A percentile compares a stretch with the other conserved stretches of the same genome.
Evolutionary conservation across 106 monocot genomes (phyloP).

Genomic region (Dendrobium huoshanense): DNA sequence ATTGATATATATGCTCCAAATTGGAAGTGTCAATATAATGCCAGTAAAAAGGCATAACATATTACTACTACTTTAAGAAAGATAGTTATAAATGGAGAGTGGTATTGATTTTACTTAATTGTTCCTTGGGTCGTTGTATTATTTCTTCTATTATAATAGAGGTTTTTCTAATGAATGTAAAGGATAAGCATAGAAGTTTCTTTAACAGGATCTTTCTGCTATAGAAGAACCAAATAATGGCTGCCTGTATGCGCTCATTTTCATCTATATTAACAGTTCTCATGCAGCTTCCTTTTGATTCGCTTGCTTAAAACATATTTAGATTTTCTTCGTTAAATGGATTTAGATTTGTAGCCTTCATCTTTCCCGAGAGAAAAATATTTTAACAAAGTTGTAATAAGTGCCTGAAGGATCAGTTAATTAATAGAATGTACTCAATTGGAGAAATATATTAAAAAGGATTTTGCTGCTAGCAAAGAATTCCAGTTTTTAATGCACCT

Average conservation of each 20-base stretch:
- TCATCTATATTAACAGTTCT: background rate
- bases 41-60: too few relatives aligned
- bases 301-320: background rate
- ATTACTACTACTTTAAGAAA: too few relatives aligned
- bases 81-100: too few relatives aligned
- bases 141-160: background rate
- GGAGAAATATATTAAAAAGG: background rate
- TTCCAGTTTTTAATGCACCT: constrained; percentile 39
- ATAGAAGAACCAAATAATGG: background rate
- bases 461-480: background rate
- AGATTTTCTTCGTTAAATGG: background rate
- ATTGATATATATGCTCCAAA: too few relatives aligned
- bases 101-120: too few relatives aligned
- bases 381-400: background rate
- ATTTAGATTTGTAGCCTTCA: background rate
- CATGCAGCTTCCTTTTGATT: background rate
- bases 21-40: too few relatives aligned
- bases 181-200: background rate
- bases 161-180: background rate
- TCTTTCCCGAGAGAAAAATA: background rate
- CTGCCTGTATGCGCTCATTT: background rate
- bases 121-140: background rate
- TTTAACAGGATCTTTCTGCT: background rate
- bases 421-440: too few relatives aligned
- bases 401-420: too few relatives aligned